Conservation (phyloP, 176 grass and related monocot species). For the Melocanna baccifera region DNA sequence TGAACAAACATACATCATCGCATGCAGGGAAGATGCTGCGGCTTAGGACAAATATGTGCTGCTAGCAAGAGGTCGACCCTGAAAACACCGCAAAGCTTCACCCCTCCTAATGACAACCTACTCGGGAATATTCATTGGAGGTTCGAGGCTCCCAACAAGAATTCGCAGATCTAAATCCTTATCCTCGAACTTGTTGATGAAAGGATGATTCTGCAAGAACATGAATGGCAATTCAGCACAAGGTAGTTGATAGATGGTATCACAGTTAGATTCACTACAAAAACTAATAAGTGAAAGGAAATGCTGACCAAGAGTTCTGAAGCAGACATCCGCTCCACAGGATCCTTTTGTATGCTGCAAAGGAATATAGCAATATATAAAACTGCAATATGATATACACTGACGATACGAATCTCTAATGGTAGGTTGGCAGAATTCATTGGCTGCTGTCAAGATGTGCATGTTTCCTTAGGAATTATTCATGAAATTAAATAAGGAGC, state of each 20-base stretch:
- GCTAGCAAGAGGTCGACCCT: not conserved
- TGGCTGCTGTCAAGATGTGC: not conserved
- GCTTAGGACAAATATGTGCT: not conserved
- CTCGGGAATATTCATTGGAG: constrained; percentile 73
- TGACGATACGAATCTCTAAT: not conserved
- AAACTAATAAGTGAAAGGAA: not conserved
- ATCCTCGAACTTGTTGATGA: constrained; percentile 95
- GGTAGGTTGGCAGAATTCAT: not conserved
- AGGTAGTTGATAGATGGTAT: not conserved
- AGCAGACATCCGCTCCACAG: constrained; percentile 63
- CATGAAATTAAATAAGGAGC: not conserved
- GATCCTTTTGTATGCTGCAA: constrained; percentile 87
- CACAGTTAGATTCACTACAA: not conserved
- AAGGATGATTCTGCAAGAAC: constrained; percentile 68
- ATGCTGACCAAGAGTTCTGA: constrained; percentile 81
- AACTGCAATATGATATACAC: not conserved
- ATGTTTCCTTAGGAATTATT: not conserved
- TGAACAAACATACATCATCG: constrained; percentile 9
- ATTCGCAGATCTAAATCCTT: constrained; percentile 81
- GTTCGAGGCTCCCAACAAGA: constrained; percentile 66
- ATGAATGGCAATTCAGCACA: not conserved
- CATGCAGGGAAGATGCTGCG: not conserved
- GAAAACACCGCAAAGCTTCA: not conserved
- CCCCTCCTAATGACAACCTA: not conserved
- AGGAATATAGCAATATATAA: not conserved